These are phyloP conservation scores for Anthracocystis panici-leucophaei DNA, from an alignment of 1,284 basidiomycete species.

Conservation along the genomic window DNA sequence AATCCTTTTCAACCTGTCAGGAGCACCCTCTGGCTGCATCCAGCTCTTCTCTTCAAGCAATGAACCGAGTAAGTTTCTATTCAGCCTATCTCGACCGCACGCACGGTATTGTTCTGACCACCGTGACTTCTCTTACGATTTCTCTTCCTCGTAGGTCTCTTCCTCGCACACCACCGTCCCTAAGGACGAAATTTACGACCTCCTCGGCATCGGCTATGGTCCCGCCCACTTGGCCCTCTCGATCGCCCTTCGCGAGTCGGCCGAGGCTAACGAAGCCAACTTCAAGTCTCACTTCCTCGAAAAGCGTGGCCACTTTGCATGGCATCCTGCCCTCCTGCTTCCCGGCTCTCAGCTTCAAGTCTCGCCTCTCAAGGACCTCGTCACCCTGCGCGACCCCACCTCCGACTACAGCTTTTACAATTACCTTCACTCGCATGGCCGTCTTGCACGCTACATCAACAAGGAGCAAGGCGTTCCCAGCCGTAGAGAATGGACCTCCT, in stretches of 20 bases:
- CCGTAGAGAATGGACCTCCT: conserved; percentile 68
- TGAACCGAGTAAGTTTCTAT: conserved; percentile 34
- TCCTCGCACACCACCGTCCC: conserved; percentile 25
- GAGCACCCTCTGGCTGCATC: conserved; percentile 25
- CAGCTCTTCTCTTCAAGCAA: conserved; percentile 36
- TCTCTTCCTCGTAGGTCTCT: conserved; percentile 14
- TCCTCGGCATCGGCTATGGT: conserved; percentile 65
- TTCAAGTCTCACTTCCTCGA: conserved; percentile 64
- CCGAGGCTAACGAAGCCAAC: conserved; percentile 44
- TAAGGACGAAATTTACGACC: conserved; percentile 57
- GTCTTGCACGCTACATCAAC: conserved; percentile 68
- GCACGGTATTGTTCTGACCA: not conserved
- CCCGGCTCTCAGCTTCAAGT: conserved; percentile 69
- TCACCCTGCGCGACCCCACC: conserved; percentile 67
- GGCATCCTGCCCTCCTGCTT: conserved; percentile 66
- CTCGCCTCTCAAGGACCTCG: conserved; percentile 68
- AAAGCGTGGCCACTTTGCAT: conserved; percentile 63
- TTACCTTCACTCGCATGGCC: conserved; percentile 64
- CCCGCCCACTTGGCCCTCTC: conserved; percentile 67
- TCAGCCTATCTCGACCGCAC: not conserved
- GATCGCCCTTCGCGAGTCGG: conserved; percentile 64
- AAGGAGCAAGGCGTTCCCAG: conserved; percentile 64
- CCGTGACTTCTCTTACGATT: too few relatives aligned
- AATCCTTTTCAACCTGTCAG: conserved; percentile 3
- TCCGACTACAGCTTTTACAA: conserved; percentile 67